Conservation (phyloP, 2,329 filamentous ascomycete genomes). For the Sarocladium brachiariae region DNA sequence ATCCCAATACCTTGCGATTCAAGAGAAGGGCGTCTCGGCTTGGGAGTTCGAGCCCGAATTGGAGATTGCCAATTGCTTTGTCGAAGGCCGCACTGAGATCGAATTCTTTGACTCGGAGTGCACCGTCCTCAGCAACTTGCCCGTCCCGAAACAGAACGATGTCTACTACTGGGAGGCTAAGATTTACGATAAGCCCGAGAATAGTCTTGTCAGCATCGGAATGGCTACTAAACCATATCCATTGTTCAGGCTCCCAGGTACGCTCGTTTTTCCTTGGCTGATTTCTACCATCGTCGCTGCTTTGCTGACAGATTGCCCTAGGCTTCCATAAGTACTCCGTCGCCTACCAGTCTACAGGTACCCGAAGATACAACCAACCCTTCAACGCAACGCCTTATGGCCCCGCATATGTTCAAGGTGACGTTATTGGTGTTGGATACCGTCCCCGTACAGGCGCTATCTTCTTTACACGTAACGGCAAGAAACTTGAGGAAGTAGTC, state of each 20-base stretch:
- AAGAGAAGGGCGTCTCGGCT: slow-evolving; percentile 98
- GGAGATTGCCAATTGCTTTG: slow-evolving; percentile 98
- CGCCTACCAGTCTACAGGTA: slow-evolving; percentile 82
- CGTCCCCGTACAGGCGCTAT: slow-evolving; percentile 88
- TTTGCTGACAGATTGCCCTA: slow-evolving; percentile 15
- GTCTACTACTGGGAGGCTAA: slow-evolving; percentile 99
- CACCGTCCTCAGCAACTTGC: slow-evolving; percentile 93
- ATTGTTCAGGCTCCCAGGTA: slow-evolving; percentile 87
- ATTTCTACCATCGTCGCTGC: not conserved
- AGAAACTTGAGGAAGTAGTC: slow-evolving; percentile 89
- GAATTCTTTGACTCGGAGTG: slow-evolving; percentile 99
- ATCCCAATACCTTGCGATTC: slow-evolving; percentile 95
- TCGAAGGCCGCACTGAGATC: slow-evolving; percentile 92
- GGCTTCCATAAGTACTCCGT: slow-evolving; percentile 90
- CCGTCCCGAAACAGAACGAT: slow-evolving; percentile 97
- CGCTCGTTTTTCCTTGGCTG: slow-evolving; percentile 22
- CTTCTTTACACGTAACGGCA: slow-evolving; percentile 98
- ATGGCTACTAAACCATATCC: slow-evolving; percentile 97
- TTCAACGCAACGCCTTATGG: slow-evolving; percentile 76
- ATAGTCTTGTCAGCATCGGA: slow-evolving; percentile 79
- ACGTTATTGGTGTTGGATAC: slow-evolving; percentile 94
- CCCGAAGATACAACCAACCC: slow-evolving; percentile 86
- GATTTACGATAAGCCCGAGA: slow-evolving; percentile 94
- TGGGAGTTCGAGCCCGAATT: slow-evolving; percentile 99
- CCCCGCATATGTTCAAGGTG: slow-evolving; percentile 80